phyloP scores from a whole-genome alignment of 2,329 filamentous ascomycete genomes.

The Beauveria scarabaeidicola region DNA sequence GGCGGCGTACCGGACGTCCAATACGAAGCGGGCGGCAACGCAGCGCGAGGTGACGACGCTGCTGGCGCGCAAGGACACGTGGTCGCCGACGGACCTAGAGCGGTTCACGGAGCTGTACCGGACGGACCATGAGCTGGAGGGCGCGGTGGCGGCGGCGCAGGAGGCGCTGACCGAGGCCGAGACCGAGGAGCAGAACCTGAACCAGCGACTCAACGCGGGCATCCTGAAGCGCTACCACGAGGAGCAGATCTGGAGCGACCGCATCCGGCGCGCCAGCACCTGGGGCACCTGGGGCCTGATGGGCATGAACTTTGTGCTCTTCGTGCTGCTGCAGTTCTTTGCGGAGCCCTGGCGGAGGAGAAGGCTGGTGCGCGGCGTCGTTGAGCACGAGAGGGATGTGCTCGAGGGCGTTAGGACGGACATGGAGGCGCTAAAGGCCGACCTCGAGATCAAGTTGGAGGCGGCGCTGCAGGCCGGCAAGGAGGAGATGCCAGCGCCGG shows the following conservation, averaged over 20 bases:
- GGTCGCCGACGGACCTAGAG: constrained; percentile 80
- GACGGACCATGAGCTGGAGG: constrained; percentile 87
- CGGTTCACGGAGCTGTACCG: constrained; percentile 90
- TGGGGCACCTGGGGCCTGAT: constrained; percentile 99
- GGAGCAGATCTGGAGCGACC: constrained; percentile 98
- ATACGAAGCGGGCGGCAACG: constrained; percentile 72
- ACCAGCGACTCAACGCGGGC: constrained; percentile 65
- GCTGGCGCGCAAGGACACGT: constrained; percentile 86
- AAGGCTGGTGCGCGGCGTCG: constrained; percentile 73
- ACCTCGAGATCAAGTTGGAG: constrained; percentile 17
- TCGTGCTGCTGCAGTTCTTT: constrained; percentile 77
- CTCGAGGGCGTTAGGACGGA: constrained; percentile 40
- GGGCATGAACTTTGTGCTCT: constrained; percentile 88
- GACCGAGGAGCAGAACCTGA: constrained; percentile 67
- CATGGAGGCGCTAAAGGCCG: constrained; percentile 27
- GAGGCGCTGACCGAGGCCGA: constrained; percentile 68
- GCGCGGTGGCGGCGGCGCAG: constrained; percentile 65
- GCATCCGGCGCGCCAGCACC: constrained; percentile 89
- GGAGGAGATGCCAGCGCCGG: constrained; percentile 16
- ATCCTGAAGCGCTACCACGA: constrained; percentile 94
- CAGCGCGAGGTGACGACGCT: constrained; percentile 94
- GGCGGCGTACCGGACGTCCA: constrained; percentile 71
- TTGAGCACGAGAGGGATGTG: constrained; percentile 62
- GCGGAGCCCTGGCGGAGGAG: constrained; percentile 86
- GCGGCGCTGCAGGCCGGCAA: constrained; percentile 9